These are phyloP conservation scores for Lichtheimia hyalospora DNA, from an alignment of 371 early-diverging fungal genomes.

Conservation along the genomic window DNA sequence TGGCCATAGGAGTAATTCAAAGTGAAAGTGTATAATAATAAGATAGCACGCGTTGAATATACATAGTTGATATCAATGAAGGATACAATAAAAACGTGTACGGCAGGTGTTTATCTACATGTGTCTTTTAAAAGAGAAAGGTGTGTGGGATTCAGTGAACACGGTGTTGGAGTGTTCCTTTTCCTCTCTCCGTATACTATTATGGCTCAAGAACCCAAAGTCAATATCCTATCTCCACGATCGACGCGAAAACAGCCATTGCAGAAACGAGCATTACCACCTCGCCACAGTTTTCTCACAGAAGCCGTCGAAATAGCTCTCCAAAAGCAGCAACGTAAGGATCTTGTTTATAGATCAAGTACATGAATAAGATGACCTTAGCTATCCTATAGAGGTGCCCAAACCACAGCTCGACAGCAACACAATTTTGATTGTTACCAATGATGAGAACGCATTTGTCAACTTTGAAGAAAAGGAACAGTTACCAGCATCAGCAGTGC, in stretches of 20 bases:
- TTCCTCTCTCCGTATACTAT: neutral
- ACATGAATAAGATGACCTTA: neutral
- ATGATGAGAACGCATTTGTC: neutral
- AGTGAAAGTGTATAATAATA: no score
- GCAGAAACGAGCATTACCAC: slow-evolving; percentile 27
- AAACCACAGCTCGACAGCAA: slow-evolving; percentile 7
- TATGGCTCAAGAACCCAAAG: slow-evolving; percentile 1
- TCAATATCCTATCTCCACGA: slow-evolving; percentile 1
- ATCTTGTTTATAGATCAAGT: neutral
- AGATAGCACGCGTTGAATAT: no score
- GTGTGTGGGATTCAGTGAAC: neutral
- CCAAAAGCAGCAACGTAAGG: slow-evolving; percentile 8
- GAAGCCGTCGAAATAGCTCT: slow-evolving; percentile 24
- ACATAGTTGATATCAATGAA: no score
- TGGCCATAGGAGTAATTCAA: no score
- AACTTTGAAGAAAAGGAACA: neutral
- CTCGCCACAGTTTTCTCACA: slow-evolving; percentile 26
- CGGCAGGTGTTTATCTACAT: no score
- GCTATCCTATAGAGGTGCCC: neutral
- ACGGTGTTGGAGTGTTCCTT: neutral
- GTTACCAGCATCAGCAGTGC: neutral
- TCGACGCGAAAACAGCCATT: neutral
- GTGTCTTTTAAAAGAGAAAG: no score
- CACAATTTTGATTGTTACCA: slow-evolving; percentile 8
- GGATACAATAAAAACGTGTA: no score